Evolutionary conservation across 352 stramenopile genomes (phyloP).

Genomic region (Pilasporangium apinafurcum): DNA sequence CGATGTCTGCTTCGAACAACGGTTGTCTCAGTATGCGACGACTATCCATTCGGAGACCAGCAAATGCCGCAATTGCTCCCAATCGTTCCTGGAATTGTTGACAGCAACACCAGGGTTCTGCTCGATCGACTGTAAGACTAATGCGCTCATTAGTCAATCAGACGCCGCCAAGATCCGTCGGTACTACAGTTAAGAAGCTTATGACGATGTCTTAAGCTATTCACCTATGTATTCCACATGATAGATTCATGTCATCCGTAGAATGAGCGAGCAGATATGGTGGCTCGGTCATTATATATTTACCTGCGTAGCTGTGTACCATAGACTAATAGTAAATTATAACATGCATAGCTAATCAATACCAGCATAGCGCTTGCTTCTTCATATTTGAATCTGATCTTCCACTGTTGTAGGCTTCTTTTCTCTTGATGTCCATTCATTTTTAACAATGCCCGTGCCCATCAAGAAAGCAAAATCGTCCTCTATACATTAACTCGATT

Average conservation of each 20-base stretch:
- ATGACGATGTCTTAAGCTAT: background rate
- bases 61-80: conserved; percentile 79
- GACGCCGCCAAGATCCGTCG: conserved; percentile 60
- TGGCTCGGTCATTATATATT: background rate
- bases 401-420: background rate
- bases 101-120: conserved; percentile 68
- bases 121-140: conserved; percentile 86
- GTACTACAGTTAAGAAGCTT: conserved; percentile 31
- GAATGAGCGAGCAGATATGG: too few relatives aligned
- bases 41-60: conserved; percentile 68
- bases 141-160: conserved; percentile 61
- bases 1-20: conserved; percentile 42
- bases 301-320: conserved; percentile 1
- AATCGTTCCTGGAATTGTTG: conserved; percentile 61
- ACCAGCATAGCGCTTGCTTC: background rate
- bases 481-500: conserved; percentile 48
- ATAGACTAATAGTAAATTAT: conserved; percentile 10
- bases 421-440: too few relatives aligned
- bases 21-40: conserved; percentile 56
- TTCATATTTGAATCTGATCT: background rate
- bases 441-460: too few relatives aligned
- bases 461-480: background rate
- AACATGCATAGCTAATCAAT: conserved; percentile 12
- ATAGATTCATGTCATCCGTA: too few relatives aligned
- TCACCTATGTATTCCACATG: too few relatives aligned